A percentile compares a stretch with the other conserved stretches of the same genome.
These are phyloP conservation scores for Tuber umbilicatum DNA, from an alignment of 495 filamentous ascomycete genomes.

Conservation along the genomic window DNA sequence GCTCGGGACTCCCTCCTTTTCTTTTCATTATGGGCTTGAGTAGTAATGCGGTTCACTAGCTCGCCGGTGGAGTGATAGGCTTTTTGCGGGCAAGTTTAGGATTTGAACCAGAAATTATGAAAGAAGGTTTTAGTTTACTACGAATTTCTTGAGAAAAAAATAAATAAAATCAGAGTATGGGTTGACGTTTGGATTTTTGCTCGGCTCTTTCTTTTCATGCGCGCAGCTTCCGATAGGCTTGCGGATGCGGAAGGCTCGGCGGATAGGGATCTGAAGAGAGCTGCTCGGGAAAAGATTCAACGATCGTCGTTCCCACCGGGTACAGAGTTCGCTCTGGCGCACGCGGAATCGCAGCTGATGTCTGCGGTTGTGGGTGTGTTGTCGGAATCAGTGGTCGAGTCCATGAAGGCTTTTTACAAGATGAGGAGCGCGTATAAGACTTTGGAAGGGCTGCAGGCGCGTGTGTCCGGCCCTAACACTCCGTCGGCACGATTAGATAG, in stretches of 20 bases:
- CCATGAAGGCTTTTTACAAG: slow-evolving; percentile 86
- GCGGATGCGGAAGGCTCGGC: slow-evolving; percentile 71
- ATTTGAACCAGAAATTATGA: slow-evolving; percentile 93
- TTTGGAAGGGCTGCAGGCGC: slow-evolving; percentile 59
- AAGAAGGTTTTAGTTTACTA: slow-evolving; percentile 53
- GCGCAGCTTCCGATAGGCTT: slow-evolving; percentile 61
- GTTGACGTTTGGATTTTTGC: slow-evolving; percentile 6
- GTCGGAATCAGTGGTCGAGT: slow-evolving; percentile 89
- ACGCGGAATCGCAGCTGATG: slow-evolving; percentile 82
- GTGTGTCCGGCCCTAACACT: slow-evolving; percentile 19
- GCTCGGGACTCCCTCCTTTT: neutral
- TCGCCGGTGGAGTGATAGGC: slow-evolving; percentile 71
- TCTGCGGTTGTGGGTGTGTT: slow-evolving; percentile 78
- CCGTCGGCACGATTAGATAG: slow-evolving; percentile 13
- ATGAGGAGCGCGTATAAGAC: slow-evolving; percentile 82
- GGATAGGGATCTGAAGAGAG: slow-evolving; percentile 69
- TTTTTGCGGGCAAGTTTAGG: slow-evolving; percentile 85
- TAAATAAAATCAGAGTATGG: slow-evolving; percentile 9
- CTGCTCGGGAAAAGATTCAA: slow-evolving; percentile 53
- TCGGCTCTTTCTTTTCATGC: slow-evolving; percentile 23
- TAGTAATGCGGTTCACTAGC: slow-evolving; percentile 46
- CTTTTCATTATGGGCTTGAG: slow-evolving; percentile 6
- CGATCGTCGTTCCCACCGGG: slow-evolving; percentile 69
- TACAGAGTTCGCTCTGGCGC: slow-evolving; percentile 72
- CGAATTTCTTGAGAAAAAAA: slow-evolving; percentile 5